phyloP scores from a whole-genome alignment of 257 asterid species.

The Solanum etuberosum region DNA sequence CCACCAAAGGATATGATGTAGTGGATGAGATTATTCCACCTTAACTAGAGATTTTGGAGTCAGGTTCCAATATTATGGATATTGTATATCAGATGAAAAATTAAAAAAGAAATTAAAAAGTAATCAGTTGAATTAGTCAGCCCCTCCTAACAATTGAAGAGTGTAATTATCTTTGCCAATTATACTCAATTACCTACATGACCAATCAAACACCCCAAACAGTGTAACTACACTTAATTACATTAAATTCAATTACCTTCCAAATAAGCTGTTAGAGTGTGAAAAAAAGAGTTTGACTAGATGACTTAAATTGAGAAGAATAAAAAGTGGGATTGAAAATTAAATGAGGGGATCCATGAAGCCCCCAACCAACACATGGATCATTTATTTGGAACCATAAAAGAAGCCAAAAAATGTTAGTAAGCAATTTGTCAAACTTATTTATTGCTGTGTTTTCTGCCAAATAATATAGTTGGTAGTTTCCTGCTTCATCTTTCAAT shows the following conservation, averaged over 20 bases:
- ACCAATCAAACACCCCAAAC: not conserved
- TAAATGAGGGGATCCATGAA: not conserved
- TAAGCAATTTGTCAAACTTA: not conserved
- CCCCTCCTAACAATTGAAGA: not conserved
- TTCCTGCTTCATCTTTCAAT: not conserved
- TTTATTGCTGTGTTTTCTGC: not conserved
- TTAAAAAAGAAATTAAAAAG: too few species aligned
- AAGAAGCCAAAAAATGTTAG: not conserved
- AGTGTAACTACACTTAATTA: too few species aligned
- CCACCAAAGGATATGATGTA: not conserved
- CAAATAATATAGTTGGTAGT: not conserved
- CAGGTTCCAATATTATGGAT: not conserved
- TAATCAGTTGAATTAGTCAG: not conserved
- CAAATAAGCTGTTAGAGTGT: not conserved
- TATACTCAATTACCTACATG: not conserved
- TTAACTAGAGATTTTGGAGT: not conserved
- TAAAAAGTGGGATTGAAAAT: not conserved
- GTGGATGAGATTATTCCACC: not conserved
- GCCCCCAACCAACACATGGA: slow-evolving; percentile 1
- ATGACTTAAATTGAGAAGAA: not conserved
- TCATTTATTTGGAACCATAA: not conserved
- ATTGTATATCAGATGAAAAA: too few species aligned
- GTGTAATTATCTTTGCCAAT: not conserved
- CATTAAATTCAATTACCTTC: too few species aligned
- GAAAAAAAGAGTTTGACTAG: not conserved